Evolutionary conservation across 371 early-diverging fungal species (phyloP).

Genomic region (Cokeromyces recurvatus): DNA sequence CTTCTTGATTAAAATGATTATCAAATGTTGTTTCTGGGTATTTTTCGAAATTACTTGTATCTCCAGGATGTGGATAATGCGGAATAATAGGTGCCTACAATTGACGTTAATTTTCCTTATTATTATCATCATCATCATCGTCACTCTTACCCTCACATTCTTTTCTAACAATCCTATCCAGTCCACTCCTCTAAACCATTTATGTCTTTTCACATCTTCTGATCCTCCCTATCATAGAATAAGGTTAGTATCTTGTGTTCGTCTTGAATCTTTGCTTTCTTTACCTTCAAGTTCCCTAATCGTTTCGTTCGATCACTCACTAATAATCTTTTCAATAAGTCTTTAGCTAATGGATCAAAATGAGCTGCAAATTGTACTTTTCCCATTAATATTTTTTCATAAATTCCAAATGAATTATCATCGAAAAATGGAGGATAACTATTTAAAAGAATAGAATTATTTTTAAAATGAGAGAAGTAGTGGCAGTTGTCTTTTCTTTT

Average conservation of each 20-base stretch:
- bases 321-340: conserved; percentile 85
- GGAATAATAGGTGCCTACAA: conserved; percentile 63
- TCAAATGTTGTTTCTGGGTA: conserved; percentile 80
- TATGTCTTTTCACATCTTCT: conserved; percentile 75
- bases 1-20: conserved; percentile 18
- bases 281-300: conserved; percentile 67
- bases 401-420: conserved; percentile 86
- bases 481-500: too few relatives aligned
- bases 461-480: too few relatives aligned
- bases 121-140: too few relatives aligned
- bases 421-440: conserved; percentile 95
- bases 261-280: not conserved
- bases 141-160: conserved; percentile 51
- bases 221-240: conserved; percentile 57
- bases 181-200: conserved; percentile 82
- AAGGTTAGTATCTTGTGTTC: not conserved
- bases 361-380: conserved; percentile 85
- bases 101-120: not conserved
- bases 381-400: conserved; percentile 88
- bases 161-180: conserved; percentile 75
- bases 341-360: conserved; percentile 84
- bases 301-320: conserved; percentile 87
- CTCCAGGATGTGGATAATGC: conserved; percentile 82
- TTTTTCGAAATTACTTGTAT: conserved; percentile 94
- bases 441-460: conserved; percentile 8